Percentiles rank a stretch among this genome's conserved stretches.
Conservation (phyloP, 2,329 filamentous ascomycete genomes). For the Cordyceps javanica region DNA sequence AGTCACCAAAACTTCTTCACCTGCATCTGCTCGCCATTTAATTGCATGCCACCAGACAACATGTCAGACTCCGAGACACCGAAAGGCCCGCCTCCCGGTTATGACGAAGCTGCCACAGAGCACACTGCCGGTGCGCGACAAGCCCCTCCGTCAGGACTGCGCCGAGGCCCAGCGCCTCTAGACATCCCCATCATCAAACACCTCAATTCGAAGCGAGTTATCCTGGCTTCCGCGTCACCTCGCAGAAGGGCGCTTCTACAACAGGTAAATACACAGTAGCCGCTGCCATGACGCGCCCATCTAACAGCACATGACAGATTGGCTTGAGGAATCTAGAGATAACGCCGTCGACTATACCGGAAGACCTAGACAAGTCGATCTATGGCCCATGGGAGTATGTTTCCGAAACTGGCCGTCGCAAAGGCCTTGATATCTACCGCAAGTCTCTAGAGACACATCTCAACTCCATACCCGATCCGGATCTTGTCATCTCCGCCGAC, state of each 20-base stretch:
- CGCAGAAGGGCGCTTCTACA: conserved; percentile 75
- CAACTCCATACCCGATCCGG: conserved; percentile 57
- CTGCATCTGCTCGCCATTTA: neutral
- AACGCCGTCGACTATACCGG: conserved; percentile 73
- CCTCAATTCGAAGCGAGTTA: conserved; percentile 72
- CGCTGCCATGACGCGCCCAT: neutral
- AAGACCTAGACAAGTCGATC: conserved; percentile 71
- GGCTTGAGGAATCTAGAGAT: conserved; percentile 80
- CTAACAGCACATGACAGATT: conserved; percentile 42
- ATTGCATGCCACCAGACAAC: conserved; percentile 24
- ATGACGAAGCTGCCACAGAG: conserved; percentile 35
- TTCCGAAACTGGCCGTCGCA: conserved; percentile 74
- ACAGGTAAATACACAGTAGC: conserved; percentile 42
- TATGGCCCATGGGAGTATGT: conserved; percentile 88
- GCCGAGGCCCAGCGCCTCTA: conserved; percentile 56
- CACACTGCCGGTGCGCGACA: conserved; percentile 25
- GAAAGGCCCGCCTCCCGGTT: conserved; percentile 35
- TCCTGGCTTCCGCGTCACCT: conserved; percentile 87
- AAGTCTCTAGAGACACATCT: conserved; percentile 37
- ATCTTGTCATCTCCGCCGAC: conserved; percentile 82
- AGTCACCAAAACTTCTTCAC: neutral
- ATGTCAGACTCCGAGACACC: conserved; percentile 23
- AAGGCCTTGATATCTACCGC: conserved; percentile 68
- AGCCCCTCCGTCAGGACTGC: conserved; percentile 24
- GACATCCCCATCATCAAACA: conserved; percentile 72